Evolutionary conservation across 345 rosid genomes (phyloP).

Genomic region (Linum trigynum): DNA sequence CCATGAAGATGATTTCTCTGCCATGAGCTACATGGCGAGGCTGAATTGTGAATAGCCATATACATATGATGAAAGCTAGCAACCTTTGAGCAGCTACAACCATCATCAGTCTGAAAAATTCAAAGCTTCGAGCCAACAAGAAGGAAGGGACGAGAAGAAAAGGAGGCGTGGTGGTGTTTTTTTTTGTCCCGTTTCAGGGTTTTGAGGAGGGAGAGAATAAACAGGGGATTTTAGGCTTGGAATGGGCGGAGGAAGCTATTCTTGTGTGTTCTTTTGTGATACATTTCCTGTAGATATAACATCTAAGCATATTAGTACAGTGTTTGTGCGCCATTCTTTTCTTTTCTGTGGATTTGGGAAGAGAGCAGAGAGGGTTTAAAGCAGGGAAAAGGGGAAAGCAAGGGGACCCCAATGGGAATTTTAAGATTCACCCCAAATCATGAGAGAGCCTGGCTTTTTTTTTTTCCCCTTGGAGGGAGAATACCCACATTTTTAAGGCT

Average conservation of each 20-base stretch:
- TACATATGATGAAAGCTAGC: conserved; percentile 44
- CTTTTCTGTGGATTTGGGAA: conserved; percentile 29
- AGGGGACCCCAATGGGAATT: conserved; percentile 45
- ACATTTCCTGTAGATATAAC: conserved; percentile 46
- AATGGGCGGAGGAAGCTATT: conserved; percentile 19
- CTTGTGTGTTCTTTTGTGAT: conserved; percentile 25
- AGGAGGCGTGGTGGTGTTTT: conserved; percentile 12
- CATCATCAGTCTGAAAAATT: conserved; percentile 26
- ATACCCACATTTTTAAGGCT: conserved; percentile 48
- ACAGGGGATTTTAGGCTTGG: conserved; percentile 1
- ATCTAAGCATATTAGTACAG: too few relatives aligned
- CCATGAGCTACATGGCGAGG: conserved; percentile 25
- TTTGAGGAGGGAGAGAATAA: conserved; percentile 32
- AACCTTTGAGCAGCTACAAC: conserved; percentile 31
- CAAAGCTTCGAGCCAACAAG: conserved; percentile 24
- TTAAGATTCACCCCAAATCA: conserved; percentile 53
- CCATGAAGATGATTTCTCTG: conserved; percentile 21
- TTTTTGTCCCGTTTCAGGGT: conserved; percentile 10
- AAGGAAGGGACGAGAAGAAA: conserved; percentile 14
- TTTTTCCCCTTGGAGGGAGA: too few relatives aligned
- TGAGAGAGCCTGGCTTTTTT: conserved; percentile 9
- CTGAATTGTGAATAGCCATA: conserved; percentile 41
- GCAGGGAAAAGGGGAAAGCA: conserved; percentile 34
- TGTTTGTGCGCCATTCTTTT: conserved; percentile 33
- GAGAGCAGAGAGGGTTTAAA: conserved; percentile 30